These are phyloP conservation scores for Fusarium fracticaudum DNA, from an alignment of 2,329 filamentous ascomycete species.

Conservation along the genomic window DNA sequence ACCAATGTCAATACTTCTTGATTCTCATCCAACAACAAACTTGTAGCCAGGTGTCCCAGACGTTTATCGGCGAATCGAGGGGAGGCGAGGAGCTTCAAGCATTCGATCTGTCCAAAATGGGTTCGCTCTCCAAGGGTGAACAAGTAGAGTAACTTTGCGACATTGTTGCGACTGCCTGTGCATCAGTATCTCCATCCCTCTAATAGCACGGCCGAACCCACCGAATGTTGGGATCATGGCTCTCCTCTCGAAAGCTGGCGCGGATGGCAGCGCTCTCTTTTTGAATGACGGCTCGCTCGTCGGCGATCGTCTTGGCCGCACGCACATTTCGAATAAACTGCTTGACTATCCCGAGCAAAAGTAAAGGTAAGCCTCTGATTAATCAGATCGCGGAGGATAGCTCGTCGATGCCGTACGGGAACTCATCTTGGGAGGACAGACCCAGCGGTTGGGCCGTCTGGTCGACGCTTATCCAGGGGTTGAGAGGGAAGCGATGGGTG, in stretches of 20 bases:
- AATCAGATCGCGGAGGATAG: slow-evolving; percentile 5
- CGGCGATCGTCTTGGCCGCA: slow-evolving; percentile 97
- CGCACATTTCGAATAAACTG: slow-evolving; percentile 99
- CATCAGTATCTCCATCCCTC: slow-evolving; percentile 15
- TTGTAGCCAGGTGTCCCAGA: slow-evolving; percentile 93
- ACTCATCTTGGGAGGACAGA: slow-evolving; percentile 52
- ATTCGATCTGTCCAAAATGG: slow-evolving; percentile 99
- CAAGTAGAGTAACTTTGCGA: slow-evolving; percentile 96
- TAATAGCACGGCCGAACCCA: slow-evolving; percentile 55
- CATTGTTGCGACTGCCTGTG: slow-evolving; percentile 86
- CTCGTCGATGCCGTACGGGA: slow-evolving; percentile 47
- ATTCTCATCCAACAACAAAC: slow-evolving; percentile 95
- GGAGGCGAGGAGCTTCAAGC: slow-evolving; percentile 94
- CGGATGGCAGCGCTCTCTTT: slow-evolving; percentile 98
- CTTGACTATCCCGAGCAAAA: slow-evolving; percentile 73
- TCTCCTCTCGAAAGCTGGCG: slow-evolving; percentile 97
- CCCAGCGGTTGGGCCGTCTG: slow-evolving; percentile 46
- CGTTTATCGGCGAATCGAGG: slow-evolving; percentile 98
- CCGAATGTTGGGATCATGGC: slow-evolving; percentile 89
- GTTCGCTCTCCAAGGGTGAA: slow-evolving; percentile 98
- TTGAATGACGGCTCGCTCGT: slow-evolving; percentile 97
- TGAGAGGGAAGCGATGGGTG: slow-evolving; percentile 21
- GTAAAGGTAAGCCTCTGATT: slow-evolving; percentile 17
- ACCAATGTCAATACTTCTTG: slow-evolving; percentile 97
- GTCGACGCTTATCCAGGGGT: slow-evolving; percentile 41